A percentile compares a stretch with the other conserved stretches of the same genome.
These are phyloP conservation scores for Eutrema yunnanense DNA, from an alignment of 345 rosid species.

Conservation along the genomic window DNA sequence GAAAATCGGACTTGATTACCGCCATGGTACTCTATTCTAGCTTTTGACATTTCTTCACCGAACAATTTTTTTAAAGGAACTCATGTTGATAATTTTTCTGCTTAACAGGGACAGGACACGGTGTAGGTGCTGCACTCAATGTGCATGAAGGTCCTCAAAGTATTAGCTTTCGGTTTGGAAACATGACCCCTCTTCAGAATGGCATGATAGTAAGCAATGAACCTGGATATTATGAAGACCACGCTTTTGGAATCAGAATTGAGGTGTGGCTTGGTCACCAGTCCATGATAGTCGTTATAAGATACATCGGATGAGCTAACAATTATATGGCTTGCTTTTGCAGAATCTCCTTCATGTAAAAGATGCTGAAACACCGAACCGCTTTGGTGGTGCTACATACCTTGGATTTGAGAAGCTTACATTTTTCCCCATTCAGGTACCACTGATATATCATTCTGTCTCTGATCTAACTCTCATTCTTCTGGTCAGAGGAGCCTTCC, in stretches of 20 bases:
- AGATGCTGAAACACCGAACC: slow-evolving; percentile 69
- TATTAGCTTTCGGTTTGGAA: slow-evolving; percentile 86
- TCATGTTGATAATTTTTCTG: slow-evolving; percentile 16
- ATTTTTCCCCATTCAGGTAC: slow-evolving; percentile 87
- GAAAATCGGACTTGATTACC: slow-evolving; percentile 96
- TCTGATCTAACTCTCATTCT: not conserved
- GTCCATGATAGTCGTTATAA: not conserved
- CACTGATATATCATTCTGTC: not conserved
- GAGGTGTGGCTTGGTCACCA: slow-evolving; percentile 51
- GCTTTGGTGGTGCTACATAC: slow-evolving; percentile 73
- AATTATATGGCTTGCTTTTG: not conserved
- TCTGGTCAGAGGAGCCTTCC: not conserved
- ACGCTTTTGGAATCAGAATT: slow-evolving; percentile 92
- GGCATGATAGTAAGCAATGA: slow-evolving; percentile 99
- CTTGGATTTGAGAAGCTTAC: slow-evolving; percentile 89
- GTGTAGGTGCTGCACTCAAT: slow-evolving; percentile 93
- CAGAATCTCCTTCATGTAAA: slow-evolving; percentile 80
- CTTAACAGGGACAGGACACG: slow-evolving; percentile 86
- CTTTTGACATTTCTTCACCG: not conserved
- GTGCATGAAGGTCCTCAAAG: slow-evolving; percentile 99
- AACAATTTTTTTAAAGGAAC: not conserved
- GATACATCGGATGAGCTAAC: not conserved
- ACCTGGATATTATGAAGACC: slow-evolving; percentile 97
- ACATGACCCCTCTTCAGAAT: slow-evolving; percentile 62
- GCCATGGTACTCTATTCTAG: slow-evolving; percentile 56